Evolutionary conservation across 768 basidiomycete genomes (phyloP), one percentile per base, ranked within the genome.

Genomic region (Boletus rex-veris): DNA sequence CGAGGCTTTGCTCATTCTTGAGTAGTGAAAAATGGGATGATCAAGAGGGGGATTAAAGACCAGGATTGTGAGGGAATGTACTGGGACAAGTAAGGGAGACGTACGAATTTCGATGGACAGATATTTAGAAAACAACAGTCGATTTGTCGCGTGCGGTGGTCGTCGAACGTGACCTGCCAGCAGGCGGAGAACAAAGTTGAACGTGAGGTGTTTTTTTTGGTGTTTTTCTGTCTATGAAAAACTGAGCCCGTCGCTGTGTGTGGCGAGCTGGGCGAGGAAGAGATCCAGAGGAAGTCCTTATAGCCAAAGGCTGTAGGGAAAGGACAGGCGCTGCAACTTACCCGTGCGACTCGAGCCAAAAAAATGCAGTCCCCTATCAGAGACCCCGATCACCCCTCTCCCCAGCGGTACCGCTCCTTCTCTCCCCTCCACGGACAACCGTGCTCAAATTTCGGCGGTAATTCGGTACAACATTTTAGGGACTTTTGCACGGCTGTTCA

Each of bases 1-100:
- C 63, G 88, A 84, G 75, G 82, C 83, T 86, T 87, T 93, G 90
- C 90, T 95, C 92, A 95, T 95, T 91, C 89, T 91, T 60, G 9
- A 31, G 38, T n/a, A 7, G 3, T 31, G 3, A 19, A 48, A 52
- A 16, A 58, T 54, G 51, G 40, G 51, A 21, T 36, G 55, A 55
- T 66, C 54, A 50, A 48, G 26, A 3, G 24, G 16, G 0, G 3
- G 48, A 53, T 49, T 24, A 1, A 26, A 12, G 43, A 37, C 18
- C 19, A 7, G 19, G 12, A 52, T 5, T 45, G 35, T 26, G 52
- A 45, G 35, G 46, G 1, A 48, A 59, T 54, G 35, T 12, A 11
- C 12, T 6, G 16, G 2, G 14, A 12, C 9, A 35, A 8, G 12
- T 2, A 36, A 54, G 12, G 44, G 58, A 62, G 55, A 75, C 75